Percentiles rank a stretch among this genome's conserved stretches.
Evolutionary conservation across 306 rosid genomes (phyloP).

Genomic region (Cercis canadensis): DNA sequence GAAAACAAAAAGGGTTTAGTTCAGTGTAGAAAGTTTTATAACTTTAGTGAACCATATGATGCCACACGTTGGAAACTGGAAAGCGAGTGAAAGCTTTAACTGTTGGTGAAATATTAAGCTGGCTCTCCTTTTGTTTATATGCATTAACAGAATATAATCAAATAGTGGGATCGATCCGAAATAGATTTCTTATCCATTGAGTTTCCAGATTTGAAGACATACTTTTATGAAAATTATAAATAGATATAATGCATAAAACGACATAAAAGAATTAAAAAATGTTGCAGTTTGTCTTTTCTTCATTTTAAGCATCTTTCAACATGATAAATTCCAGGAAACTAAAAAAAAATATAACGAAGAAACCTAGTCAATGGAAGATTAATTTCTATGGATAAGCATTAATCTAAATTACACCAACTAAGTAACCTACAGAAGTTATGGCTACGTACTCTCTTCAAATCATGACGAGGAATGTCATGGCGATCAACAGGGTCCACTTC

Average conservation of each 20-base stretch:
- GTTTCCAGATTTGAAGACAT: not conserved
- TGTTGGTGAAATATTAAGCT: not conserved
- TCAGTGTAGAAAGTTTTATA: too few species aligned
- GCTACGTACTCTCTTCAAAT: slow-evolving; percentile 58
- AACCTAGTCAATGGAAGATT: not conserved
- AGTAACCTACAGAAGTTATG: not conserved
- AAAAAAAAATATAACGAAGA: too few species aligned
- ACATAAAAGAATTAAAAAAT: not conserved
- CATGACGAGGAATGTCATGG: slow-evolving; percentile 84
- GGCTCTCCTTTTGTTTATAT: not conserved
- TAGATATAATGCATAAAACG: not conserved
- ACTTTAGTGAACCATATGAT: too few species aligned
- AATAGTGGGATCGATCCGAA: slow-evolving; percentile 8
- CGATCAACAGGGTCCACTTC: slow-evolving; percentile 57
- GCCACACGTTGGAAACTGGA: not conserved
- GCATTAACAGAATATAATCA: not conserved
- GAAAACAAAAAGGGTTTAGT: too few species aligned
- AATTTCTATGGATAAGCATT: not conserved
- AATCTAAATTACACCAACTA: not conserved
- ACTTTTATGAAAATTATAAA: not conserved
- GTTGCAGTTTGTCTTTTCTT: not conserved
- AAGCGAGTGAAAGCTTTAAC: not conserved
- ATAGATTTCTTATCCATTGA: not conserved
- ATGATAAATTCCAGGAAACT: too few species aligned
- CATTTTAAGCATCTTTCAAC: too few species aligned